A percentile compares a stretch with the other conserved stretches of the same genome.
Conservation (phyloP, 2,329 filamentous ascomycete species). For the Fusarium illudens region DNA sequence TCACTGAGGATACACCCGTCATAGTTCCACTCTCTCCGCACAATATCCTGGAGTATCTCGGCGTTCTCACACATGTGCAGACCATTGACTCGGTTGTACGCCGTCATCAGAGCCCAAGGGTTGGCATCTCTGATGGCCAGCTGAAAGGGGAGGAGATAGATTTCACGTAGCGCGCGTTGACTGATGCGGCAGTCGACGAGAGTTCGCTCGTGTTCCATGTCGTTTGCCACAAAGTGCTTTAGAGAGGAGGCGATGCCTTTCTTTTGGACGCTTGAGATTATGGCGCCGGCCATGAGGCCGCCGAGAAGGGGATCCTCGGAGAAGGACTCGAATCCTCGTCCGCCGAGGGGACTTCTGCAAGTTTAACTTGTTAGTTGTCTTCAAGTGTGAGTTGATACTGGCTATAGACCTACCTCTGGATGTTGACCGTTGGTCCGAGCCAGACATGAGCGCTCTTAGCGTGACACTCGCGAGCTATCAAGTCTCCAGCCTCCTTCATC, state of each 20-base stretch:
- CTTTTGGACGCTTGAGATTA: constrained; percentile 64
- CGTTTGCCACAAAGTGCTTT: constrained; percentile 70
- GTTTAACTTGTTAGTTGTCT: not conserved
- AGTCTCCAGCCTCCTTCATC: constrained; percentile 58
- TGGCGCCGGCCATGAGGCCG: constrained; percentile 61
- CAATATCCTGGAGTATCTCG: constrained; percentile 58
- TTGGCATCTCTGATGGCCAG: constrained; percentile 51
- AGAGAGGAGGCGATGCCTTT: constrained; percentile 64
- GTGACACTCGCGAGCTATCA: constrained; percentile 62
- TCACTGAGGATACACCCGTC: constrained; percentile 67
- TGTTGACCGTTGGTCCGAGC: constrained; percentile 70
- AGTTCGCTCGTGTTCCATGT: constrained; percentile 67
- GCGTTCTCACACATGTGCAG: constrained; percentile 63
- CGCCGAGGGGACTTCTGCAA: constrained; percentile 61
- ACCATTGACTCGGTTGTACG: constrained; percentile 68
- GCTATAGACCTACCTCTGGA: constrained; percentile 52
- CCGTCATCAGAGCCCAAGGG: constrained; percentile 66
- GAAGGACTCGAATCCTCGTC: constrained; percentile 67
- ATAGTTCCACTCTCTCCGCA: constrained; percentile 66
- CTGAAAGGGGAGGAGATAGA: not conserved
- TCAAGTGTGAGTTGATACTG: not conserved
- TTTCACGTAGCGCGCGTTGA: not conserved
- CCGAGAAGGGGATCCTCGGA: constrained; percentile 66
- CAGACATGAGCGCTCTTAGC: constrained; percentile 66
- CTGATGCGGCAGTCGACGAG: constrained; percentile 56